Evolutionary conservation across 1,284 basidiomycete genomes (phyloP), one percentile per base, ranked within the genome.

Genomic region (Tilletia horrida): DNA sequence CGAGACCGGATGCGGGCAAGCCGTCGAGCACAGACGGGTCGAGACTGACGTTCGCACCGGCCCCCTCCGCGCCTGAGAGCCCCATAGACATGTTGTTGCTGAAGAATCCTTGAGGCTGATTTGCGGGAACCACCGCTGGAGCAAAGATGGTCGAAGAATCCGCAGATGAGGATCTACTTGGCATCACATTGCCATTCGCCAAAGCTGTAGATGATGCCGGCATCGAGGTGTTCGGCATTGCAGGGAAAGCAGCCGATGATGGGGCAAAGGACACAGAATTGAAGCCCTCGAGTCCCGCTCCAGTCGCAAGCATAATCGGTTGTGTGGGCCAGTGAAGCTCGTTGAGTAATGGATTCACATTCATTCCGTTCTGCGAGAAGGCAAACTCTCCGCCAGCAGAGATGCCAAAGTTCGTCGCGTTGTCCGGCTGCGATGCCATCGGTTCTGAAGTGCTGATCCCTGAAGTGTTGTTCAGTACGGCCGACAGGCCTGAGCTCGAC

Each of bases 21-120:
- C 55, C 55, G 31, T 59, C 55, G 31, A 59, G 55, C 27, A 59
- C 55, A 16, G 55, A 59, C 9, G 55, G 55, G 35, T 59, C 55
- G 4, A 59, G 31, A 23, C 7, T 48, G 45, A 23, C 35, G 35
- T 40, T 48, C 45, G 7, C 45, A 23, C 45, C 45, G 45, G 21
- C 8, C 52, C 55, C 55, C 29, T 35, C 55, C 27, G 23, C 7
- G 55, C 27, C 27, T 27, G 23, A 25, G 18, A 27, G 16, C 35
- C 25, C 16, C n/a, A 9, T 11, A 25, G n/a, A 9, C 4, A 16
- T 27, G 21, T 8, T 57, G 52, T 31, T 23, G 21, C n/a, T 18
- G 18, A 48, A n/a, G 18, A 23, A 23, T n/a, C 6, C 45, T 48
- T 48, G 45, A 48, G 45, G 16, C 45, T n/a, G 16, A 16, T 23